Conservation (phyloP, 1,284 basidiomycete genomes). For the Naganishia cerealis region DNA sequence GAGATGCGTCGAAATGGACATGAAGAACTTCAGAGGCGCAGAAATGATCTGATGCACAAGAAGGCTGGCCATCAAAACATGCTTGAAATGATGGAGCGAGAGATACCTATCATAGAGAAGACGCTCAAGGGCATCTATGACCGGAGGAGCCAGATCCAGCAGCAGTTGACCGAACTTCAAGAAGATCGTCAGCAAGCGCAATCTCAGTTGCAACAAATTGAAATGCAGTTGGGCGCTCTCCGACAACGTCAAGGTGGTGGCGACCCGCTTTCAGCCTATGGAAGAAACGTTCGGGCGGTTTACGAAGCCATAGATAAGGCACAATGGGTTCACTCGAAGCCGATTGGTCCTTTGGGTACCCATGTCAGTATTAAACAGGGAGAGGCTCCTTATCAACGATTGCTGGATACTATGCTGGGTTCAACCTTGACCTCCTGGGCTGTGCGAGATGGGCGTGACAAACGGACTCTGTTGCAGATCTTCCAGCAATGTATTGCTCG, state of each 20-base stretch:
- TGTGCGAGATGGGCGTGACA: slow-evolving; percentile 72
- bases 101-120: slow-evolving; percentile 24
- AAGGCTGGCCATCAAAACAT: slow-evolving; percentile 3
- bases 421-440: slow-evolving; percentile 70
- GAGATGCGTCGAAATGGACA: slow-evolving; percentile 40
- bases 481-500: slow-evolving; percentile 54
- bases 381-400: slow-evolving; percentile 67
- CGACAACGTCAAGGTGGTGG: slow-evolving; percentile 60
- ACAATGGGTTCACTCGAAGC: slow-evolving; percentile 68
- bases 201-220: slow-evolving; percentile 31
- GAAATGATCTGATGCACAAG: slow-evolving; percentile 39
- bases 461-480: slow-evolving; percentile 63
- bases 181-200: slow-evolving; percentile 31
- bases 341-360: slow-evolving; percentile 82
- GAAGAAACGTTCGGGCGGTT: slow-evolving; percentile 52
- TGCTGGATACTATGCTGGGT: slow-evolving; percentile 69
- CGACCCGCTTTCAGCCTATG: slow-evolving; percentile 60
- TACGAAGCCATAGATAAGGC: slow-evolving; percentile 61
- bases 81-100: slow-evolving; percentile 26
- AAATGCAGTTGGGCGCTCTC: slow-evolving; percentile 40
- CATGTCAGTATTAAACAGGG: slow-evolving; percentile 67
- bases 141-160: slow-evolving; percentile 54
- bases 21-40: slow-evolving; percentile 59
- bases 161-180: slow-evolving; percentile 25
- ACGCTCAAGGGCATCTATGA: slow-evolving; percentile 52